phyloP scores from a whole-genome alignment of 23 red algal species.

The Agarophyton chilense region DNA sequence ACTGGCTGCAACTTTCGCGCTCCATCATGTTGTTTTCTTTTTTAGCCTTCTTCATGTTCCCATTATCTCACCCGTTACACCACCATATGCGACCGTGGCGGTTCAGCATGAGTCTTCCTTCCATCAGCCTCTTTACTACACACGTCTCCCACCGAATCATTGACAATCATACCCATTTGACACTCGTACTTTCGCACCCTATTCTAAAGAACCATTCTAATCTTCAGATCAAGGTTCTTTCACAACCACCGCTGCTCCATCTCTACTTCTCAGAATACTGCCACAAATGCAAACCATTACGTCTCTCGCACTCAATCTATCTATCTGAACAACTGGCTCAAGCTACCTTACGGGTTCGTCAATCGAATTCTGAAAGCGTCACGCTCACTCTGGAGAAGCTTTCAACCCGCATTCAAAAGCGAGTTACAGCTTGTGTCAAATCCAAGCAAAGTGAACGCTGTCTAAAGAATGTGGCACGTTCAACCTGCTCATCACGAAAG shows the following conservation, averaged over 20 bases:
- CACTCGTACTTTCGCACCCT: conserved; percentile 7
- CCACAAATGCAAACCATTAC: neutral
- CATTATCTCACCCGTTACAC: neutral
- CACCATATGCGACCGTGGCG: neutral
- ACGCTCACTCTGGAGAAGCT: neutral
- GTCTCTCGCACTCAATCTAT: conserved; percentile 1
- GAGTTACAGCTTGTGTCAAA: neutral
- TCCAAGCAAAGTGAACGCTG: neutral
- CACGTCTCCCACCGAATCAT: neutral
- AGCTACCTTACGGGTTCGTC: neutral
- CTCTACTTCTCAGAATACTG: neutral
- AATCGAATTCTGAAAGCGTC: neutral
- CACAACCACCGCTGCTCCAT: neutral
- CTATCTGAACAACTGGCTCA: neutral
- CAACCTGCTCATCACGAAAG: neutral
- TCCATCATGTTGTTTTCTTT: neutral
- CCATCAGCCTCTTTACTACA: neutral
- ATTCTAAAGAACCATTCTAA: neutral
- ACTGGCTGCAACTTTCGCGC: too few species aligned
- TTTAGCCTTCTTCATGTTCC: neutral
- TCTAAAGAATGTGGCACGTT: neutral
- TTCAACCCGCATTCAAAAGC: neutral
- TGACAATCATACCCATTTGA: neutral
- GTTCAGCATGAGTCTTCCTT: neutral
- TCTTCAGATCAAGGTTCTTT: neutral